Conservation (phyloP, 1,284 basidiomycete species). For the Moniliophthora roreri region DNA sequence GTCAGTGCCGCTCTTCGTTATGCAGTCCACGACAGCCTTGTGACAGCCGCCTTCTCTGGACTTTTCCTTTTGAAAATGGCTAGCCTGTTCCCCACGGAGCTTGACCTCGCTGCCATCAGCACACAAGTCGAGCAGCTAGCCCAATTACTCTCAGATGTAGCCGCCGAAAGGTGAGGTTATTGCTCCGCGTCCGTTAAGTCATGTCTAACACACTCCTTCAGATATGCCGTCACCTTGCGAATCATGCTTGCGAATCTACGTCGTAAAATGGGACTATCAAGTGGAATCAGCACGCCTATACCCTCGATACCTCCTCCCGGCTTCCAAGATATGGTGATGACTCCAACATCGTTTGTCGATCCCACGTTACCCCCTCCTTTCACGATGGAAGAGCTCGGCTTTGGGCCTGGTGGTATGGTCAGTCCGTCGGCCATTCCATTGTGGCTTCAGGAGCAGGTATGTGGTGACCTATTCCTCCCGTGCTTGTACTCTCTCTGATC, state of each 20-base stretch:
- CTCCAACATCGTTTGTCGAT: slow-evolving; percentile 55
- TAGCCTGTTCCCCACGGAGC: slow-evolving; percentile 78
- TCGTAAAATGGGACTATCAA: slow-evolving; percentile 75
- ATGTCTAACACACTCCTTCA: too few species aligned
- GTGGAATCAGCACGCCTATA: slow-evolving; percentile 48
- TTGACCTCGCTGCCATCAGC: slow-evolving; percentile 74
- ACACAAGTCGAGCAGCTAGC: slow-evolving; percentile 83
- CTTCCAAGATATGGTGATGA: slow-evolving; percentile 56
- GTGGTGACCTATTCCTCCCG: slow-evolving; percentile 19
- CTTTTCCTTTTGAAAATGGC: slow-evolving; percentile 93
- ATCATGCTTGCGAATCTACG: slow-evolving; percentile 90
- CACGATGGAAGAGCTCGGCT: slow-evolving; percentile 81
- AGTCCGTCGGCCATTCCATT: slow-evolving; percentile 75
- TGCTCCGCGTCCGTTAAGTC: too few species aligned
- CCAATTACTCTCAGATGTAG: slow-evolving; percentile 79
- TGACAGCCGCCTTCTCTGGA: slow-evolving; percentile 89
- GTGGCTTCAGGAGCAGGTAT: slow-evolving; percentile 81
- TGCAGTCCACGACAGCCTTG: slow-evolving; percentile 90
- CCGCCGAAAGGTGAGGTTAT: slow-evolving; percentile 80
- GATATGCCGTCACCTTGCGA: slow-evolving; percentile 85
- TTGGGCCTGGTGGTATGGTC: slow-evolving; percentile 62
- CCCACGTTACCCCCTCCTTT: slow-evolving; percentile 62
- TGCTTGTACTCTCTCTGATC: slow-evolving; percentile 8
- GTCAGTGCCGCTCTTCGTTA: slow-evolving; percentile 79
- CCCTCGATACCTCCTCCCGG: slow-evolving; percentile 50